phyloP scores from a whole-genome alignment of 169 alveolate genomes.

The Cryptosporidium canis region DNA sequence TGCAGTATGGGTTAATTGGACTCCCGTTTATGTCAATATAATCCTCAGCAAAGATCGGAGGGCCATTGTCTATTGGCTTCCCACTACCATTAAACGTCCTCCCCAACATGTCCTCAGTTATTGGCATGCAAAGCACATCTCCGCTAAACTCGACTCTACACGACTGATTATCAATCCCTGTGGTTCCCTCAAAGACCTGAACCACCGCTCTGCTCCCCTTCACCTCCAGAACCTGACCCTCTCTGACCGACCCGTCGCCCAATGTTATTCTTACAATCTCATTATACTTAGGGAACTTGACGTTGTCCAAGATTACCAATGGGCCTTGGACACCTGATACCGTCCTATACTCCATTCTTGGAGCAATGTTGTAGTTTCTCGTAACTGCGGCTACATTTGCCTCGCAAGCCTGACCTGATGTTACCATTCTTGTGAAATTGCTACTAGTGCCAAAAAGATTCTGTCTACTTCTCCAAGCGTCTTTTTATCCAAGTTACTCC shows the following conservation, averaged over 20 bases:
- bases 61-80: slow-evolving; percentile 98
- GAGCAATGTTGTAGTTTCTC: slow-evolving; percentile 90
- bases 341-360: slow-evolving; percentile 96
- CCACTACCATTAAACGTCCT: slow-evolving; percentile 99
- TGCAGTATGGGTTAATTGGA: slow-evolving; percentile 97
- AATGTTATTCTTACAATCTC: slow-evolving; percentile 97
- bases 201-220: slow-evolving; percentile 97
- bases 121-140: slow-evolving; percentile 97
- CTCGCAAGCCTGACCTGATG: slow-evolving; percentile 80
- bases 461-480: not conserved
- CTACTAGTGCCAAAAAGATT: not conserved
- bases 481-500: not conserved
- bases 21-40: slow-evolving; percentile 95
- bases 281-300: slow-evolving; percentile 97
- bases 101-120: slow-evolving; percentile 99
- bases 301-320: slow-evolving; percentile 98
- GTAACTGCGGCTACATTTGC: slow-evolving; percentile 91
- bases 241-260: slow-evolving; percentile 96
- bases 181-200: slow-evolving; percentile 99
- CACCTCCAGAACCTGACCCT: slow-evolving; percentile 98
- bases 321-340: slow-evolving; percentile 98
- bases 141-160: slow-evolving; percentile 99
- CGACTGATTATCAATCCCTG: slow-evolving; percentile 96
- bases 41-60: slow-evolving; percentile 97
- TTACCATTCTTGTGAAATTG: slow-evolving; percentile 53